A percentile compares a stretch with the other conserved stretches of the same genome.
Conservation (phyloP, 164 flowering plant species). For the Vitis labrusca region DNA sequence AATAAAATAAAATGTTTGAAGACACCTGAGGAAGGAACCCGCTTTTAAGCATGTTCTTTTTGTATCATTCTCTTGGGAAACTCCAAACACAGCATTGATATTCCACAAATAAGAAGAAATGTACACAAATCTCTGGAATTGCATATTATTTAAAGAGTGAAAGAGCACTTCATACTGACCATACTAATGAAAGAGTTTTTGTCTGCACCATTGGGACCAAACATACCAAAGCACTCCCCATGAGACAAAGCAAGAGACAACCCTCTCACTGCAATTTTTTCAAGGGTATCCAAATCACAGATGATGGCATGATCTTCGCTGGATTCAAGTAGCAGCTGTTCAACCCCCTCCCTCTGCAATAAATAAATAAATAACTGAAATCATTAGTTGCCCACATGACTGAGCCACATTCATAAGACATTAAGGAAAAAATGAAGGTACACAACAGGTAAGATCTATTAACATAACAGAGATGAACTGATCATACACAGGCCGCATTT, state of each 20-base stretch:
- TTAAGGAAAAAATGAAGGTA: too few relatives aligned
- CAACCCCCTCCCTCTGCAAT: constrained; percentile 73
- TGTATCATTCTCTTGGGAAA: too few relatives aligned
- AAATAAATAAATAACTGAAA: constrained; percentile 4
- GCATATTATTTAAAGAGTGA: not conserved
- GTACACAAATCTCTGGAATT: too few relatives aligned
- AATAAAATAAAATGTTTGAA: too few relatives aligned
- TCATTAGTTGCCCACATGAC: too few relatives aligned
- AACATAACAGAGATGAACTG: too few relatives aligned
- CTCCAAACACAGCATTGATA: not conserved
- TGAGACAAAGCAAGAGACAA: constrained; percentile 85
- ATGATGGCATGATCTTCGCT: constrained; percentile 59
- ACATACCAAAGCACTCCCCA: constrained; percentile 98
- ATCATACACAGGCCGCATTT: too few relatives aligned
- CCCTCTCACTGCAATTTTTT: constrained; percentile 81
- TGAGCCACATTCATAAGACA: too few relatives aligned
- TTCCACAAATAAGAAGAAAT: not conserved
- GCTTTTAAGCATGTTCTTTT: too few relatives aligned
- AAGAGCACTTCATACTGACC: constrained; percentile 46
- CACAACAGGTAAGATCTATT: too few relatives aligned
- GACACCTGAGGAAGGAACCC: too few relatives aligned
- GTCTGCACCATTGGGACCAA: constrained; percentile 99
- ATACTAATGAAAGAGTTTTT: constrained; percentile 91
- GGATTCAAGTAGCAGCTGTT: constrained; percentile 62
- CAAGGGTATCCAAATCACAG: constrained; percentile 81